Evolutionary conservation across 306 rosid genomes (phyloP), one percentile per base, ranked within the genome.

Genomic region (Glycine tomentella): DNA sequence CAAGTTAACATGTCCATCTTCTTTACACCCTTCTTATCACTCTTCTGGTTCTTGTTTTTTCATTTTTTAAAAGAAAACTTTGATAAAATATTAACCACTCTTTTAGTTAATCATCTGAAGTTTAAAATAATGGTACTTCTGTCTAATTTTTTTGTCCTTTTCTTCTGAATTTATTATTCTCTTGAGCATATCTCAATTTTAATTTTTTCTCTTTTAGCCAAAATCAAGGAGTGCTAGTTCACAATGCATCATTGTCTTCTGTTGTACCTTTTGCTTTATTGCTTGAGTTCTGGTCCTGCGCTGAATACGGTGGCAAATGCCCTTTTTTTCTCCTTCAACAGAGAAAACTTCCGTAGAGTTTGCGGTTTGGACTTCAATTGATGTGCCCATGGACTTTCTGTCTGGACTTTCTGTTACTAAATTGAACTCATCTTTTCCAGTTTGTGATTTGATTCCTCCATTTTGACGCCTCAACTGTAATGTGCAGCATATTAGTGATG

Each of bases 291-390:
- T 90, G 80, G 84, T 69, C 83, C 86, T 87, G 83, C 81, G 89
- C 62, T 71, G 94, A 17, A 84, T 34, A 73, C 77, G 78, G 55
- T 77, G 80, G 72, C 78, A 84, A 86, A 84, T 77, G 67, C 81
- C 72, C 12, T 56, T 8, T 38, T 84, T 80, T 81, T 90, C 97
- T 59, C 86, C 94, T 76, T 82, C 88, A 80, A 80, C 74, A 2
- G 92, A 87, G 86, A 88, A 81, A 82, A 81, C 87, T 77, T 87
- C 92, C 2, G 70, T 74, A 1, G 97, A 92, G 74, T 90, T 91
- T 51, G 93, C 97, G 0, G 87, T 87, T 87, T 89, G 97, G 72
- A 85, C 98, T 82, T 95, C 93, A 74, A 92, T 44, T 16, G 98
- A 92, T 40, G 95, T 86, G 16, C 84, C 89, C 70, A 75, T 46